Conservation (phyloP, 2,329 filamentous ascomycete genomes). For the Ilyonectria robusta region DNA sequence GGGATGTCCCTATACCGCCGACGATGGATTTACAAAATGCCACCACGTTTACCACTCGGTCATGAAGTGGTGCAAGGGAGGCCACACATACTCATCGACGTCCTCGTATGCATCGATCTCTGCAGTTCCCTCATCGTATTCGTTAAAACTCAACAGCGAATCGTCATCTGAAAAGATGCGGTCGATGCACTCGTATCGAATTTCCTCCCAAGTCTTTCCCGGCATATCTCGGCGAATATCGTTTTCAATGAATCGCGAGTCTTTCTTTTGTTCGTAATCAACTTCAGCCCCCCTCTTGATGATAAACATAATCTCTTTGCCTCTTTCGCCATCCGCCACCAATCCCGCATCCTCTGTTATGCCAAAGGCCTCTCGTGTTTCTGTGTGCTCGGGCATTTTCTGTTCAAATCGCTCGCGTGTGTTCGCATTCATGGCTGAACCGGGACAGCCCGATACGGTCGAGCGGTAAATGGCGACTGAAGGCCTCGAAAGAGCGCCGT, state of each 20-base stretch:
- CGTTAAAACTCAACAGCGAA: no score
- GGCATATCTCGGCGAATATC: constrained; percentile 10
- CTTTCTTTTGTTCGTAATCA: constrained; percentile 21
- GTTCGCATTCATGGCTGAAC: neutral
- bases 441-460: neutral
- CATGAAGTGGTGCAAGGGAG: neutral
- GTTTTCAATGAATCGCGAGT: neutral
- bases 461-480: constrained; percentile 29
- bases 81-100: neutral
- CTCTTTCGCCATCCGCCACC: neutral
- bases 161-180: neutral
- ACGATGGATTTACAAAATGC: no score
- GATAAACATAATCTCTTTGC: constrained; percentile 20
- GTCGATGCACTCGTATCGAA: neutral
- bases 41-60: no score
- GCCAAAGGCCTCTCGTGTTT: neutral
- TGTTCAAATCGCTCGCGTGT: constrained; percentile 10
- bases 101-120: neutral
- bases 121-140: neutral
- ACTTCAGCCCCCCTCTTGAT: constrained; percentile 9
- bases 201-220: neutral
- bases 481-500: constrained; percentile 12
- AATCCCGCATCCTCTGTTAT: neutral
- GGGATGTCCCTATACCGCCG: no score
- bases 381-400: neutral